Conservation (phyloP, 140 eudicot species). For the Cichorium intybus region DNA sequence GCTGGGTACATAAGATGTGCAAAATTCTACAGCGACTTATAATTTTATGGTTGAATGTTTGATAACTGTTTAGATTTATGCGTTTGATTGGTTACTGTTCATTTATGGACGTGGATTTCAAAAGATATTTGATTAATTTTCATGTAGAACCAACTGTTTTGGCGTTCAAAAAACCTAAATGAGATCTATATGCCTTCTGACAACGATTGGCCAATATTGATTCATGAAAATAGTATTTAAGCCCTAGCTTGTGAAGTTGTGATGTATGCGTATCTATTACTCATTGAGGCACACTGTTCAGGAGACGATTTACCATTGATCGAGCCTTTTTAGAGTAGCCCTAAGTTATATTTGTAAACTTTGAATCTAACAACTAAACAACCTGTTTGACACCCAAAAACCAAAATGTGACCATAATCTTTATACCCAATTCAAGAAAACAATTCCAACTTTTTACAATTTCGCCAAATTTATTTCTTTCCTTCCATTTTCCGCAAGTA, state of each 20-base stretch:
- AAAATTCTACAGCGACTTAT: neutral
- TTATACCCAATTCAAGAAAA: no score
- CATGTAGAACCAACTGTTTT: neutral
- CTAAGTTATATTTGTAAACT: no score
- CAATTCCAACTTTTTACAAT: no score
- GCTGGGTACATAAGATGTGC: neutral
- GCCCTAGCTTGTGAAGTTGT: neutral
- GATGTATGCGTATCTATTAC: neutral
- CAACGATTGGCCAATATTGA: no score
- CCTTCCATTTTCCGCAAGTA: no score
- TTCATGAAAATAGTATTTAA: neutral
- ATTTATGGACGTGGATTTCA: conserved; percentile 1
- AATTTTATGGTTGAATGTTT: neutral
- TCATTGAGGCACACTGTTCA: neutral
- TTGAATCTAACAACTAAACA: no score
- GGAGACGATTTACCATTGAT: no score
- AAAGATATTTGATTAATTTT: neutral
- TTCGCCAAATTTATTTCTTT: no score
- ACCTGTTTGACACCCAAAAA: no score
- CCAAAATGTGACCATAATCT: no score
- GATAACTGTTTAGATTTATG: neutral
- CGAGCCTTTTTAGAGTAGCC: no score
- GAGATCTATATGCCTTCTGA: neutral
- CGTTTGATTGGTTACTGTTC: neutral
- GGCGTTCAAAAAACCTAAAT: neutral